Percentiles rank a stretch among this genome's conserved stretches.
Evolutionary conservation across 169 alveolate species (phyloP).

Genomic region (Cryptosporidium baileyi): DNA sequence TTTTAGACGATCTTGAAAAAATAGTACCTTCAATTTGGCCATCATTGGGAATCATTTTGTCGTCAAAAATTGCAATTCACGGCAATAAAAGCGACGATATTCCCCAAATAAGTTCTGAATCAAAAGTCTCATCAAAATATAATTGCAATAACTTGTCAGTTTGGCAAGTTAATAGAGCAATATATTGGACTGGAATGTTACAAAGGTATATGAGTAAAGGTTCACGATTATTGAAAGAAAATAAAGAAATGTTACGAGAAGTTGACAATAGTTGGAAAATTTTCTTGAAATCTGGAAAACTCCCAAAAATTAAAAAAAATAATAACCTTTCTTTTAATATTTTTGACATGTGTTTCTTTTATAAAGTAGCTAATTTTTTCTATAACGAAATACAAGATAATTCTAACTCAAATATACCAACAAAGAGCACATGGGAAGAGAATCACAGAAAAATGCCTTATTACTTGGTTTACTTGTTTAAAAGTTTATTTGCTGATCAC

Average conservation of each 20-base stretch:
- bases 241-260: not conserved
- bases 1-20: not conserved
- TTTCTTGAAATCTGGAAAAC: not conserved
- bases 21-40: constrained; percentile 37
- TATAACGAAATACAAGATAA: not conserved
- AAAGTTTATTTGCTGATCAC: not conserved
- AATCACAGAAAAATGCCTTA: constrained; percentile 9
- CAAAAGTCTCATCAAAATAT: constrained; percentile 4
- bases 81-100: not conserved
- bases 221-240: constrained; percentile 5
- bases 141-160: constrained; percentile 33
- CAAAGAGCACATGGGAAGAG: constrained; percentile 12
- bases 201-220: constrained; percentile 60
- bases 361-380: constrained; percentile 10
- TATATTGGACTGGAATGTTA: constrained; percentile 67
- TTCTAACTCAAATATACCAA: not conserved
- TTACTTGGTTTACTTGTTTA: not conserved
- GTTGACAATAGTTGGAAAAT: constrained; percentile 7
- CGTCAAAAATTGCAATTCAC: too few species aligned
- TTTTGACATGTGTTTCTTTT: constrained; percentile 57
- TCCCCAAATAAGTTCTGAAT: constrained; percentile 17
- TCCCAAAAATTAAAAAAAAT: constrained; percentile 7
- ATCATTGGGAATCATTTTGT: constrained; percentile 22
- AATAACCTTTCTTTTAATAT: constrained; percentile 17
- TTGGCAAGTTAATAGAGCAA: constrained; percentile 65